Base-by-base conservation (phyloP, 345 rosid species). In the Trapa bicornis region DNA sequence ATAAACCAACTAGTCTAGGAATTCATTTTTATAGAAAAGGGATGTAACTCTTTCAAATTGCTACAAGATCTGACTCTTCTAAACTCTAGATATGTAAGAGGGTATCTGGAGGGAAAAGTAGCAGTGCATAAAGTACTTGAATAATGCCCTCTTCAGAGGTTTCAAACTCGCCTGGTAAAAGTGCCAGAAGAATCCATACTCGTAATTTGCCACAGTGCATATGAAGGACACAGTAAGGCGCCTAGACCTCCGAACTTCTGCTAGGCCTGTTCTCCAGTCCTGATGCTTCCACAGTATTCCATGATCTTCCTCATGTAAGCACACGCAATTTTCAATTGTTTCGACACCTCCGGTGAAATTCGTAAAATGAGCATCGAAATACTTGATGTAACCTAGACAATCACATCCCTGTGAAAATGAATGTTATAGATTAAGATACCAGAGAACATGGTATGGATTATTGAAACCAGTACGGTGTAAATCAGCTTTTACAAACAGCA, bases 211-310 rank as follows among this genome's bases (percentile, higher is more conserved):
- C 68, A 91, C 89, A 5, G 96, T 91, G 48, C 94, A 89, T 42
- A 89, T 73, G 69, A 87, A 91, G 47, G 96, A 91, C 66, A 87
- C 96, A 8, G 94, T 83, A 48, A 91, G 80, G 73, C 90, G 79
- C 80, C 96, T 84, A 52, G 96, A 91, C 81, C 96, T 82, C 70
- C 96, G 84, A 67, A 86, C 96, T 89, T 91, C 96, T 7, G 94
- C 97, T 71, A 91, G 80, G 47, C 96, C 97, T 43, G 96, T 89
- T 83, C 97, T 86, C 96, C 96, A 91, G 75, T 91, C 97, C 75
- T 91, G 96, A 84, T 91, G 97, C 80, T 91, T 91, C 97, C 97
- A 89, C 65, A 91, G 72, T 67, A 89, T 83, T 41, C 96, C 96
- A 60, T 87, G 92, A 82, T 91, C 97, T 78, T 91, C 97, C 82